Base-by-base conservation (phyloP, 495 filamentous ascomycete genomes). In the Cladorrhinum samala region DNA sequence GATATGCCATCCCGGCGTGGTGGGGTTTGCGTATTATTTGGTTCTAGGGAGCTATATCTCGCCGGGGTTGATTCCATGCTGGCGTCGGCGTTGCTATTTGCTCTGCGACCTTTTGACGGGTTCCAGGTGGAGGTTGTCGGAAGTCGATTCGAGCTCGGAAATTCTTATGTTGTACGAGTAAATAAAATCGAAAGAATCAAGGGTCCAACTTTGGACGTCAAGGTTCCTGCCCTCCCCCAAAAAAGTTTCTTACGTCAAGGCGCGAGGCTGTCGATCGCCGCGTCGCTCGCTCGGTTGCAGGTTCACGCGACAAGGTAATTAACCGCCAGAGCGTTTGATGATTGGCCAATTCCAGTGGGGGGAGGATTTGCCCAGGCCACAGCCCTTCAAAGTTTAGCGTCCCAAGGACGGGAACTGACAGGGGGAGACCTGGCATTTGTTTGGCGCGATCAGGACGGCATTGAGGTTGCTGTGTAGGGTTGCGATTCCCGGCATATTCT, bases 21-120 rank as follows among this genome's bases (percentile, higher is more conserved):
- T 38, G 46, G 40, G 40, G 49, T 39, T 46, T 17, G 21, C 39
- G 41, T 18, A 24, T 46, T 19, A 19, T 24, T 47, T 14, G 6
- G 6, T 33, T 41, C 58, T 17, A 69, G 65, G 36, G 65, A 69
- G 21, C 59, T 55, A 49, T 68, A 69, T 24, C 55, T 62, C 6
- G 27, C 27, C 13, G 71, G 66, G 9, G 67, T 71, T 20, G 66
- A 61, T 40, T 65, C 62, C 52, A 62, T 50, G 57, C 64, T 72
- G 56, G 72, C 72, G 39, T 71, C 72, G 57, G n/a, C n/a, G n/a
- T n/a, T n/a, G n/a, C n/a, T n/a, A n/a, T 76, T 68, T 18, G 83
- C 68, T 55, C 79, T 77, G 43, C 83, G 79, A 30, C 80, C 74
- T 60, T 82, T 83, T 16, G 77, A 67, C 5, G 77, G 76, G 13